Base-by-base conservation (phyloP, 768 basidiomycete species). In the Sarcodon sp. region DNA sequence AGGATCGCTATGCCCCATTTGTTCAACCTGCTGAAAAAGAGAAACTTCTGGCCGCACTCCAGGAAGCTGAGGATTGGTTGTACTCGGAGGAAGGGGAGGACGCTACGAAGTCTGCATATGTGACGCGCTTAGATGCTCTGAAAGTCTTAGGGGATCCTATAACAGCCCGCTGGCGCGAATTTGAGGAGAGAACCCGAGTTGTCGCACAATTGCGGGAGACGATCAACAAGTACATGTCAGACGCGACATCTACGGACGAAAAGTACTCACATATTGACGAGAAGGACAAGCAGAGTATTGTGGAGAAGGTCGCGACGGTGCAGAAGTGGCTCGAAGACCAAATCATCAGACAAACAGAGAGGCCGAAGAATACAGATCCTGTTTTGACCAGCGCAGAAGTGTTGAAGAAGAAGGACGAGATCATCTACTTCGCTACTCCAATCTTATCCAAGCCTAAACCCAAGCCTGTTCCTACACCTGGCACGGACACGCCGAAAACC, bases 291-390 rank as follows among this genome's bases (percentile, higher is more conserved):
- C 78, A 90, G 68, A 61, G 68, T 43, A 79, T 92, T 53, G 73
- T 97, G 56, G 96, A 99, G 69, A 87, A 85, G 64, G 82, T 82
- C 49, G 96, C 87, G 46, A 90, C 81, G 8, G 70, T 84, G 35
- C 84, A 90, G 66, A 87, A 96, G 68, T 98, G 94, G 96, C 75
- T 99, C 49, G 88, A 96, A 59, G 93, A 99, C 72, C 78, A 87
- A 73, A 78, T 79, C 50, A 82, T 79, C 51, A 71, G 82, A 56
- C 96, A 98, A 73, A 72, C 76, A 7, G 94, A 98, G 73, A 72
- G 82, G 48, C 68, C 84, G 62, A 94, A 96, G 81, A 85, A 87
- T 61, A 79, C 82, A 48, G 83, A 93, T 61, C 84, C 91, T 21
- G 76, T 89, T 51, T 65, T 98, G 64, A 90, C 75, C 50, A 75